Percentiles rank a stretch among this genome's conserved stretches.
Evolutionary conservation across 1,284 basidiomycete species (phyloP).

Genomic region (Cutaneotrichosporon sp.): DNA sequence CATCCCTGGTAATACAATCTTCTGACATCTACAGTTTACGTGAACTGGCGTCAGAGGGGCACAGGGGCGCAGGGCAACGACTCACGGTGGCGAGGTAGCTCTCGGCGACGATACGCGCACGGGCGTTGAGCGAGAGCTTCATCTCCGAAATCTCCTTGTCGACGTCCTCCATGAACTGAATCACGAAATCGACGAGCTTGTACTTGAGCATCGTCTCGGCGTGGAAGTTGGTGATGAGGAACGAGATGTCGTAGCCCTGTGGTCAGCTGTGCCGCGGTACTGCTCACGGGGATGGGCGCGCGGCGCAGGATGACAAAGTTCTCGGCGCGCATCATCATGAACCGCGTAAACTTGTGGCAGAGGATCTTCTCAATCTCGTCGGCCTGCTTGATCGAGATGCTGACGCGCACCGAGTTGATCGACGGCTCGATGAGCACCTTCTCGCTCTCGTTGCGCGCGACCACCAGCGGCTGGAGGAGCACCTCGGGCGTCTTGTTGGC

Average conservation of each 20-base stretch:
- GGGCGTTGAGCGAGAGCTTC: constrained; percentile 78
- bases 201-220: constrained; percentile 98
- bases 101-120: constrained; percentile 96
- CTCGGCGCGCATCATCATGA: constrained; percentile 98
- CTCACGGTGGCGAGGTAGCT: constrained; percentile 54
- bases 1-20: constrained; percentile 27
- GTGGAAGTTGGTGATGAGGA: constrained; percentile 96
- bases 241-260: constrained; percentile 97
- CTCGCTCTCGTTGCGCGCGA: constrained; percentile 96
- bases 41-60: constrained; percentile 18
- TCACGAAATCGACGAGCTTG: constrained; percentile 99
- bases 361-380: constrained; percentile 98
- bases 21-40: constrained; percentile 24
- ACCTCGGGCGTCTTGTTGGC: constrained; percentile 90
- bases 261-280: too few species aligned
- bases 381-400: constrained; percentile 98
- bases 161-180: constrained; percentile 99
- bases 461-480: constrained; percentile 85
- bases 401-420: constrained; percentile 93
- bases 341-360: constrained; percentile 98
- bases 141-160: constrained; percentile 63
- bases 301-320: constrained; percentile 93
- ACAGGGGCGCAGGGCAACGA: constrained; percentile 2
- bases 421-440: constrained; percentile 95
- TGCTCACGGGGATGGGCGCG: constrained; percentile 80